Conservation (phyloP, 176 grass and related monocot genomes). For the Phoenix roebelenii region DNA sequence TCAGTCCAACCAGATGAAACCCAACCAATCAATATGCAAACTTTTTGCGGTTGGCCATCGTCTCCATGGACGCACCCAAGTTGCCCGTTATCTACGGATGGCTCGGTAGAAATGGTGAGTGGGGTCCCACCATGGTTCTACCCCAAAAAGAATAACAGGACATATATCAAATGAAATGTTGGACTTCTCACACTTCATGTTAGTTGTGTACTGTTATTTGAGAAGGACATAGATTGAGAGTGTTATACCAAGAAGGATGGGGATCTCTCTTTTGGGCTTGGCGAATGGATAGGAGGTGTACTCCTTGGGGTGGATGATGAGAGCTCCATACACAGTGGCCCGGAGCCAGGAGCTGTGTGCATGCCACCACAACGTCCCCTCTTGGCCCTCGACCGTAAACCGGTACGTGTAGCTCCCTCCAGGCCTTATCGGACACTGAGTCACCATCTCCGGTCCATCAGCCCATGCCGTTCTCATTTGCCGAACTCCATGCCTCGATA, state of each 20-base stretch:
- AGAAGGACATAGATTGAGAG: too few relatives aligned
- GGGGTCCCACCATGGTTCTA: too few relatives aligned
- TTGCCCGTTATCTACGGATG: too few relatives aligned
- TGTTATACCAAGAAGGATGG: background rate
- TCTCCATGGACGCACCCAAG: too few relatives aligned
- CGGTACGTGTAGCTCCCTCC: conserved; percentile 6
- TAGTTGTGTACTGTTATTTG: too few relatives aligned
- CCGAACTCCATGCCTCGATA: background rate
- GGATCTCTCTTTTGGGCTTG: background rate
- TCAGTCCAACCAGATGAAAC: too few relatives aligned
- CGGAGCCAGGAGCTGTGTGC: conserved; percentile 13
- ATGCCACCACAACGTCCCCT: conserved; percentile 15
- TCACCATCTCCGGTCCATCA: conserved; percentile 9
- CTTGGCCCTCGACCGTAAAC: conserved; percentile 4
- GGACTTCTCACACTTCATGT: too few relatives aligned
- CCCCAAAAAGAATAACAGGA: too few relatives aligned
- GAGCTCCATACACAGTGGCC: conserved; percentile 4
- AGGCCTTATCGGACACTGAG: conserved; percentile 4
- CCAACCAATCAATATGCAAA: too few relatives aligned
- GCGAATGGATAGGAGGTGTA: background rate
- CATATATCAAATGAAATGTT: too few relatives aligned
- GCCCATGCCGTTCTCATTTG: conserved; percentile 14
- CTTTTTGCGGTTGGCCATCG: too few relatives aligned
- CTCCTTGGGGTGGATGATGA: background rate
- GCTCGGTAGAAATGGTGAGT: too few relatives aligned